Percentiles rank a stretch among this genome's conserved stretches.
These are phyloP conservation scores for Pyrus bretschneideri DNA, from an alignment of 306 rosid species.

Conservation along the genomic window DNA sequence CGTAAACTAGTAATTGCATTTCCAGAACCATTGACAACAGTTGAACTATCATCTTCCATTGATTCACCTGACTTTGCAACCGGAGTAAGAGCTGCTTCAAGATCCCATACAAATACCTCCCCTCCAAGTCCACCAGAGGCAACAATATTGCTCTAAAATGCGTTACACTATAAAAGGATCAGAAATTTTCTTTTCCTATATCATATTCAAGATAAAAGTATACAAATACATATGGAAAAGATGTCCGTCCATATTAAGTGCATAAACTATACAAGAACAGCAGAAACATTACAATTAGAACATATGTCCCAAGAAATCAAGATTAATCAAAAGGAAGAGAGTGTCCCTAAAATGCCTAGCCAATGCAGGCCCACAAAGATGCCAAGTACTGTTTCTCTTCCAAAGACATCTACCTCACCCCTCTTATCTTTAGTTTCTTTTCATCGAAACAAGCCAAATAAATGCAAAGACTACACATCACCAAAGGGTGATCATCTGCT, in stretches of 20 bases:
- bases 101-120: constrained; percentile 98
- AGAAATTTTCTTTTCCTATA: constrained; percentile 38
- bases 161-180: constrained; percentile 87
- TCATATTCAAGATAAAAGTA: neutral
- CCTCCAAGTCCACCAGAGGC: constrained; percentile 99
- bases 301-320: neutral
- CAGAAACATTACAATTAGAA: neutral
- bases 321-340: neutral
- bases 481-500: neutral
- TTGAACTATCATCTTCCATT: constrained; percentile 65
- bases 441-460: neutral
- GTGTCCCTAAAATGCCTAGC: neutral
- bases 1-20: constrained; percentile 68
- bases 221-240: neutral
- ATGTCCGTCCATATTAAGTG: neutral
- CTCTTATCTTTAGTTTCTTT: neutral
- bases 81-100: constrained; percentile 79
- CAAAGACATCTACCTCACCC: neutral
- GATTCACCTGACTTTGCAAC: constrained; percentile 60
- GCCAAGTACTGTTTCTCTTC: neutral
- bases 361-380: neutral
- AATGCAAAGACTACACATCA: neutral
- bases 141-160: constrained; percentile 99
- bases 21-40: constrained; percentile 72
- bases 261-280: neutral